Evolutionary conservation across 2,329 filamentous ascomycete genomes (phyloP), one percentile per base, ranked within the genome.

Genomic region (Alternaria hordeiaustralica): DNA sequence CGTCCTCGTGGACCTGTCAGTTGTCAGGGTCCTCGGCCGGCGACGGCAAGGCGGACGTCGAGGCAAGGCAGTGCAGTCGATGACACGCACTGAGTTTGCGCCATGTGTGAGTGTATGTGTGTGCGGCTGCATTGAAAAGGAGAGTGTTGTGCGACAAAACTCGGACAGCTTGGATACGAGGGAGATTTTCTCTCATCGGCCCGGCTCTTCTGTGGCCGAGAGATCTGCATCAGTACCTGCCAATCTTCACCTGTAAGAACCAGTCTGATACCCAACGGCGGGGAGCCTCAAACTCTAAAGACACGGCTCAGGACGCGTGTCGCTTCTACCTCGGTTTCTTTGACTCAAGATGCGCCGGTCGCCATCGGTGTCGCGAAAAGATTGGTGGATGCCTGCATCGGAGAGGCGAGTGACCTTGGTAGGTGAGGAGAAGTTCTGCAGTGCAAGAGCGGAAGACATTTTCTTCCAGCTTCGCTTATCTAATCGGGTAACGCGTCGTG

Each of bases 251-350:
- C 63, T 36, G 56, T 53, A 61, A 60, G 59, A 68, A 60, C 50
- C 33, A 50, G 44, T 55, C 71, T 73, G 73, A 64, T 73, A 70
- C 72, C 73, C 70, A 72, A 75, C 64, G 26, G n/a, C 58, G 46
- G 36, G 56, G 66, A 71, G 69, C 64, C 61, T 69, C 61, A 68
- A 69, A 64, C 66, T 69, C 62, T 70, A 69, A 64, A 65, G 41
- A 56, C 11, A 60, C 56, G 58, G 64, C 51, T 54, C 43, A 33
- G 12, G 44, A 49, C 44, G 50, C 41, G 51, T 21, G 33, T 63
- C 18, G 50, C 21, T 36, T 11, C 7, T 10, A 47, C 36, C 33
- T 36, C 13, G 33, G 45, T 10, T 44, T 41, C 18, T 15, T 21
- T 21, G 43, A 43, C 46, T 28, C 21, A 20, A 10, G 36, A 45